Percentiles rank a stretch among this genome's conserved stretches.
Conservation (phyloP, 2,329 filamentous ascomycete species). For the Aspergillus nomiae region DNA sequence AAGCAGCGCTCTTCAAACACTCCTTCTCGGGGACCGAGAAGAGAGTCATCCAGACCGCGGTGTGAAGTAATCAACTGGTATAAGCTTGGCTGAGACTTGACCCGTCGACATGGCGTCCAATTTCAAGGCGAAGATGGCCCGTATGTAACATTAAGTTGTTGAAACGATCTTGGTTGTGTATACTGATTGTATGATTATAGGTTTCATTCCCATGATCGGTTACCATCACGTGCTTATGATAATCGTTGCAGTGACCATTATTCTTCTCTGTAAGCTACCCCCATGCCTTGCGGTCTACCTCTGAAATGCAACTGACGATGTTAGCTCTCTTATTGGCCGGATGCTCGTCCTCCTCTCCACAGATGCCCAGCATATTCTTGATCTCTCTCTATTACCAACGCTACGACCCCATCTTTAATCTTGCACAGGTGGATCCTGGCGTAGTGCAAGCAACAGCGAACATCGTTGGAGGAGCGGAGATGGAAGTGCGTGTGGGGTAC, state of each 20-base stretch:
- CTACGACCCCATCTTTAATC: constrained; percentile 79
- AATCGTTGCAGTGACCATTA: constrained; percentile 88
- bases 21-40: constrained; percentile 47
- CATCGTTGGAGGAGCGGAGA: constrained; percentile 79
- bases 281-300: not conserved
- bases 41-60: constrained; percentile 29
- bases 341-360: constrained; percentile 92
- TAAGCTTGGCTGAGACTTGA: constrained; percentile 1
- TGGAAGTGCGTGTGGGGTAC: constrained; percentile 93
- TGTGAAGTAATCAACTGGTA: constrained; percentile 16
- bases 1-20: constrained; percentile 14
- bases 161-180: not conserved
- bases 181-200: constrained; percentile 32
- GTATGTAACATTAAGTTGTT: constrained; percentile 28
- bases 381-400: constrained; percentile 95
- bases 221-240: constrained; percentile 95
- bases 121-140: constrained; percentile 37
- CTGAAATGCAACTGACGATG: constrained; percentile 24
- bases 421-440: constrained; percentile 87
- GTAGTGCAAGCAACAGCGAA: constrained; percentile 83
- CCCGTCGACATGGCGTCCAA: constrained; percentile 30
- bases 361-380: constrained; percentile 95
- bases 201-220: constrained; percentile 63
- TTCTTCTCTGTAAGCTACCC: constrained; percentile 78
- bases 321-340: constrained; percentile 87